Base-by-base conservation (phyloP, 2,329 filamentous ascomycete species). In the Aspergillus costaricaensis region DNA sequence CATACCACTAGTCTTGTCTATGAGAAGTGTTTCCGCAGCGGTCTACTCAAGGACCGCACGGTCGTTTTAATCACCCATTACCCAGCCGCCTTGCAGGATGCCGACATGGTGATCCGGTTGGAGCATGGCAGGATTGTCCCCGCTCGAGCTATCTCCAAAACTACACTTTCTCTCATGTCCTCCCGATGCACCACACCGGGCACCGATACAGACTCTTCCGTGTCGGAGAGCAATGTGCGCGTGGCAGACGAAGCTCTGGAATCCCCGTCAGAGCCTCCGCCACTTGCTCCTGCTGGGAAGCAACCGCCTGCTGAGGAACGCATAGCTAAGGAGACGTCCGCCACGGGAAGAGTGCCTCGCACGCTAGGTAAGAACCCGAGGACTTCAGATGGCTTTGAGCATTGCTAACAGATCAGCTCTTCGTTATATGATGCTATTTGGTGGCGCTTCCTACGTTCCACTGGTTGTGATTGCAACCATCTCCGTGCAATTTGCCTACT, bases 1-100 rank as follows among this genome's bases (percentile, higher is more conserved):
- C 85, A 85, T 64, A 87, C 85, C 0, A 81, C 83, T 1, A 81
- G 82, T 15, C 75, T 79, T 2, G 77, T 88, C 1, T 87, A 84
- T 81, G 80, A 84, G 59, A 76, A 81, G 57, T 86, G 83, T 64
- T 87, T 88, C 67, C 86, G 84, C 60, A 77, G 80, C 50, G 82
- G 85, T 51, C 67, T 87, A 25, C 76, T 87, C 9, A 76, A 76
- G 19, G 83, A 81, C 8, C 77, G 85, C 30, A 87, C 85, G 1
- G 78, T 82, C 1, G 80, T 87, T 5, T 75, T 87, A 15, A 85
- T 87, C 3, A 86, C 83, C 3, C 85, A 87, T 57, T 57, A 68
- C 10, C 66, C 66, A 8, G 60, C 65, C 23, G 68, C 68, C 15
- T 44, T 71, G 49, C 63, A 67, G 52, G 67, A 71, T 52, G 68